Conservation (phyloP, 2,329 filamentous ascomycete genomes). For the Talaromyces amestolkiae region DNA sequence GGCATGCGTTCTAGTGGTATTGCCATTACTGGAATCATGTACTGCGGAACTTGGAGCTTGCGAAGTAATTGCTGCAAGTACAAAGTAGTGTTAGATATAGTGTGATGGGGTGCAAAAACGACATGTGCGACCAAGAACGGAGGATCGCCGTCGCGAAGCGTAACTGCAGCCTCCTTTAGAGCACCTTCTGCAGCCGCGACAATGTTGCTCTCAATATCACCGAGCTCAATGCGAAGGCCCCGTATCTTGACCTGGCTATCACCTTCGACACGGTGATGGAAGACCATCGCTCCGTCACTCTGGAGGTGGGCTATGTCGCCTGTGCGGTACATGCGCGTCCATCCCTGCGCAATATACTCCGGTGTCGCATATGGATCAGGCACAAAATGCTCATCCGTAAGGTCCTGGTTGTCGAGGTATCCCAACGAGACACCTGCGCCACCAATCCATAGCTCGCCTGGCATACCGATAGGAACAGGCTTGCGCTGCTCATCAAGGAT, state of each 20-base stretch:
- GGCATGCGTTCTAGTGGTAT: slow-evolving; percentile 30
- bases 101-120: neutral
- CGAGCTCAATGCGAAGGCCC: slow-evolving; percentile 46
- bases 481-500: slow-evolving; percentile 42
- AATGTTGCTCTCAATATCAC: slow-evolving; percentile 43
- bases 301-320: neutral
- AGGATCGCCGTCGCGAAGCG: slow-evolving; percentile 21
- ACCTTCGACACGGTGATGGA: neutral
- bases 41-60: slow-evolving; percentile 33
- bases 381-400: slow-evolving; percentile 24
- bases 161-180: slow-evolving; percentile 1
- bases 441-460: slow-evolving; percentile 43
- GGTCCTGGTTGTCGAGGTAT: slow-evolving; percentile 22
- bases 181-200: slow-evolving; percentile 16
- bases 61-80: slow-evolving; percentile 30
- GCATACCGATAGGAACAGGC: slow-evolving; percentile 37
- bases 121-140: slow-evolving; percentile 24
- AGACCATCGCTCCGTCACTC: slow-evolving; percentile 27
- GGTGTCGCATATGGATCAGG: neutral
- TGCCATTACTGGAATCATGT: slow-evolving; percentile 37
- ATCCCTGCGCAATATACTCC: slow-evolving; percentile 11
- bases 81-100: neutral
- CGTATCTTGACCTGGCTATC: slow-evolving; percentile 14
- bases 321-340: neutral
- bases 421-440: slow-evolving; percentile 24